Evolutionary conservation across 106 monocot species (phyloP).

Genomic region (Narthecium ossifragum): DNA sequence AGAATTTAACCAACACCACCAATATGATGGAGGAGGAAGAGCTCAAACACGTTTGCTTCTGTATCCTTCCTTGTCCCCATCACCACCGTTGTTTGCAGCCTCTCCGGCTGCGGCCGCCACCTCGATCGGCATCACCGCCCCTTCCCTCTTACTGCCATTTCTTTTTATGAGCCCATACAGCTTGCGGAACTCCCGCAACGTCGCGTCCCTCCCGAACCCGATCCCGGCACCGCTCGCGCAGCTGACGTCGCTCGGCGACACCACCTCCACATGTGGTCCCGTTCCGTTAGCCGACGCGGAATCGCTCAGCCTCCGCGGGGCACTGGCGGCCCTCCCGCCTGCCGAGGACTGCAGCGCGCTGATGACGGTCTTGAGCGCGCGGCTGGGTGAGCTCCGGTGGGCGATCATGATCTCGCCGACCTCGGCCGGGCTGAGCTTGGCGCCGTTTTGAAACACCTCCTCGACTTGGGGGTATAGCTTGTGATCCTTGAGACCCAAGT

Average conservation of each 20-base stretch:
- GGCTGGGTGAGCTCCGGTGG: slow-evolving; percentile 11
- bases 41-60: too few relatives aligned
- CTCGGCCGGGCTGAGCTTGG: slow-evolving; percentile 12
- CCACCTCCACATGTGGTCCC: background rate
- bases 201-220: slow-evolving; percentile 2
- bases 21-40: too few relatives aligned
- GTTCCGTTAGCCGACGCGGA: background rate
- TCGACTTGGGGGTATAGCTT: slow-evolving; percentile 16
- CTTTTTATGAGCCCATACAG: slow-evolving; percentile 9
- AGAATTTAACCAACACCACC: background rate
- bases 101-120: background rate
- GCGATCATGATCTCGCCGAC: slow-evolving; percentile 15
- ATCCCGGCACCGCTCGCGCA: slow-evolving; percentile 4
- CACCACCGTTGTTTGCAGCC: background rate
- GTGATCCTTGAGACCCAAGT: slow-evolving; percentile 11
- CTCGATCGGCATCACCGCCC: background rate
- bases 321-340: too few relatives aligned
- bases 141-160: slow-evolving; percentile 5
- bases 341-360: background rate
- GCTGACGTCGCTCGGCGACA: background rate
- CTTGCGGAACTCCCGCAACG: slow-evolving; percentile 10
- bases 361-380: slow-evolving; percentile 14
- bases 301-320: background rate
- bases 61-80: background rate
- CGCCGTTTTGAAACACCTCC: slow-evolving; percentile 8